These are phyloP conservation scores for Boechera divaricarpa DNA, from an alignment of 345 rosid species.

Conservation along the genomic window DNA sequence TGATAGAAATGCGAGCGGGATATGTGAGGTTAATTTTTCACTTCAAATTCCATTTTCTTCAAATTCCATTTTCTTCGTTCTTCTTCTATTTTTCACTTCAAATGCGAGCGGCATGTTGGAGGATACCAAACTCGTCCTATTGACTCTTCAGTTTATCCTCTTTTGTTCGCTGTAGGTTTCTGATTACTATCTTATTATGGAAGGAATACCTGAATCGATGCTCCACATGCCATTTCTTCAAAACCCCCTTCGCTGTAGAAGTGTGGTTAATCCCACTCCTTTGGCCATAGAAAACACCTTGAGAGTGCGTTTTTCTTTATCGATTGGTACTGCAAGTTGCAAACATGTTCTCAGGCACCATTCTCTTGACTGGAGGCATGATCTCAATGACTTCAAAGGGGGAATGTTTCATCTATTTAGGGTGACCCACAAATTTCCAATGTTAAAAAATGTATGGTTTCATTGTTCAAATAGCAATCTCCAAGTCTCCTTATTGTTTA, in stretches of 20 bases:
- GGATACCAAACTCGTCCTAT: background rate
- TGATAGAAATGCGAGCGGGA: slow-evolving; percentile 51
- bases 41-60: slow-evolving; percentile 24
- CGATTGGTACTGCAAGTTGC: slow-evolving; percentile 45
- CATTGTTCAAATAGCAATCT: slow-evolving; percentile 16
- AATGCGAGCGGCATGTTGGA: slow-evolving; percentile 12
- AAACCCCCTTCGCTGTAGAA: slow-evolving; percentile 55
- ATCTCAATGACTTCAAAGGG: slow-evolving; percentile 50
- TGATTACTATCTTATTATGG: slow-evolving; percentile 61
- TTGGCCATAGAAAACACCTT: slow-evolving; percentile 46
- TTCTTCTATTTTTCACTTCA: no score
- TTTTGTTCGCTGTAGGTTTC: slow-evolving; percentile 57
- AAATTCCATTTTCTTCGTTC: no score
- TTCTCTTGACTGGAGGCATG: slow-evolving; percentile 44
- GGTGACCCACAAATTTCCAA: slow-evolving; percentile 71
- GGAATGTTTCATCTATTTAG: slow-evolving; percentile 66
- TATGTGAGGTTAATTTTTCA: slow-evolving; percentile 65
- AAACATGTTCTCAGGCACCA: slow-evolving; percentile 51
- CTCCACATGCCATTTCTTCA: slow-evolving; percentile 42
- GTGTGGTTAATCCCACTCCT: slow-evolving; percentile 51
- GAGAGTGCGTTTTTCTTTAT: slow-evolving; percentile 52
- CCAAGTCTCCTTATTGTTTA: slow-evolving; percentile 6
- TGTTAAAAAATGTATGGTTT: slow-evolving; percentile 53
- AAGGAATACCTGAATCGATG: slow-evolving; percentile 56
- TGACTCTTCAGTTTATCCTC: slow-evolving; percentile 12